Evolutionary conservation across 768 basidiomycete genomes (phyloP).

Genomic region (Strobilomyces dryophilus): DNA sequence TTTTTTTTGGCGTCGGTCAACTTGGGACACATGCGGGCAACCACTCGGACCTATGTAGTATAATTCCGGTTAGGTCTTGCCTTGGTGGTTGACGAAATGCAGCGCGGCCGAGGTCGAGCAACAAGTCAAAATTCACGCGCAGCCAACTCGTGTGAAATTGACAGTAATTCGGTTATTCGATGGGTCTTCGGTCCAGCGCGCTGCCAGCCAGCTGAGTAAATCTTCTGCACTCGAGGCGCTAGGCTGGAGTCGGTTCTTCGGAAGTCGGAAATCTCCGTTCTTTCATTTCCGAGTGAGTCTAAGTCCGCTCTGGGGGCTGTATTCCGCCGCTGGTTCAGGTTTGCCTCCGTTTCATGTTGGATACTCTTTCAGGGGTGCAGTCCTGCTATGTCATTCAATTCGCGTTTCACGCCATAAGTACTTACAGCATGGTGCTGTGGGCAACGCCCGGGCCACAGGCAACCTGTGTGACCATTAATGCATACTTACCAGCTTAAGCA

Average conservation of each 20-base stretch:
- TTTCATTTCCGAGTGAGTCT: background rate
- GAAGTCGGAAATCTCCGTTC: conserved; percentile 7
- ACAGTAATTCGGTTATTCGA: no score
- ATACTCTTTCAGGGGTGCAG: no score
- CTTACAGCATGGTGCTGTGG: conserved; percentile 9
- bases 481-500: conserved; percentile 9
- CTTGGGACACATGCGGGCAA: no score
- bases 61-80: no score
- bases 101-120: no score
- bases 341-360: background rate
- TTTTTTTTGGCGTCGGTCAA: no score
- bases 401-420: background rate
- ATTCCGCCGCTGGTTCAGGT: conserved; percentile 6
- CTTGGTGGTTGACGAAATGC: no score
- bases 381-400: background rate
- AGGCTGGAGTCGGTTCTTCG: background rate
- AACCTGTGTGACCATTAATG: background rate
- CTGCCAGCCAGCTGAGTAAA: background rate
- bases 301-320: conserved; percentile 5
- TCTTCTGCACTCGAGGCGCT: background rate
- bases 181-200: no score
- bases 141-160: no score
- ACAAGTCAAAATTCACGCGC: no score
- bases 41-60: no score
- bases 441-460: background rate